Evolutionary conservation across 129 eudicot species (phyloP).

Genomic region (Glebionis coronaria): DNA sequence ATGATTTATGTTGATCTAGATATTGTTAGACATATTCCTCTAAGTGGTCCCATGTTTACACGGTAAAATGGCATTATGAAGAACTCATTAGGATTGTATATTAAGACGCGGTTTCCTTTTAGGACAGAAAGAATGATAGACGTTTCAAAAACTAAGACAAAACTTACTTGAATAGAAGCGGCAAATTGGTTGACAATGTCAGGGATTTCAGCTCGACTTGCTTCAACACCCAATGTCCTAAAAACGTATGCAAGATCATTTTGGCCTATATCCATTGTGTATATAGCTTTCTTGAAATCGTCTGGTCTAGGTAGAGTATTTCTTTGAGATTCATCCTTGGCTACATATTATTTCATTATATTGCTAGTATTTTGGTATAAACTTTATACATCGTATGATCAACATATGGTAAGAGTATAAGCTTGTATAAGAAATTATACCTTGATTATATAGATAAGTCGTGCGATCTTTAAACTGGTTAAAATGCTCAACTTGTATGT

Average conservation of each 20-base stretch:
- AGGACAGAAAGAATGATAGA: no score
- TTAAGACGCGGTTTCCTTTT: background rate
- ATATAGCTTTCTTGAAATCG: conserved; percentile 58
- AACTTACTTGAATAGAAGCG: conserved; percentile 44
- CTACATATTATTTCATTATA: conserved; percentile 16
- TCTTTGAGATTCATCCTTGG: conserved; percentile 27
- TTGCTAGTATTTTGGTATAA: background rate
- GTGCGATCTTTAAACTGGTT: conserved; percentile 60
- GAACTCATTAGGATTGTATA: background rate
- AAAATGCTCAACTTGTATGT: conserved; percentile 60
- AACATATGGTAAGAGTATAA: background rate
- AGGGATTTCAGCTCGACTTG: conserved; percentile 33
- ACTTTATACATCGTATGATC: no score
- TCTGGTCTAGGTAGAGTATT: conserved; percentile 47
- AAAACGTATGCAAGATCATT: conserved; percentile 53
- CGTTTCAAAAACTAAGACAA: background rate
- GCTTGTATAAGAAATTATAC: conserved; percentile 23
- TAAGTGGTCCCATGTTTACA: background rate
- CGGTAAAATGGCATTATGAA: background rate
- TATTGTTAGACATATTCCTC: background rate
- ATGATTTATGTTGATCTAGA: background rate
- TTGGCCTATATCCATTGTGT: conserved; percentile 76
- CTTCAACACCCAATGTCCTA: conserved; percentile 37
- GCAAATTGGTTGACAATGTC: conserved; percentile 38
- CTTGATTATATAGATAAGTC: conserved; percentile 48